A percentile compares a stretch with the other conserved stretches of the same genome.
Evolutionary conservation across 2,329 filamentous ascomycete genomes (phyloP).

Genomic region (Fusarium continuum): DNA sequence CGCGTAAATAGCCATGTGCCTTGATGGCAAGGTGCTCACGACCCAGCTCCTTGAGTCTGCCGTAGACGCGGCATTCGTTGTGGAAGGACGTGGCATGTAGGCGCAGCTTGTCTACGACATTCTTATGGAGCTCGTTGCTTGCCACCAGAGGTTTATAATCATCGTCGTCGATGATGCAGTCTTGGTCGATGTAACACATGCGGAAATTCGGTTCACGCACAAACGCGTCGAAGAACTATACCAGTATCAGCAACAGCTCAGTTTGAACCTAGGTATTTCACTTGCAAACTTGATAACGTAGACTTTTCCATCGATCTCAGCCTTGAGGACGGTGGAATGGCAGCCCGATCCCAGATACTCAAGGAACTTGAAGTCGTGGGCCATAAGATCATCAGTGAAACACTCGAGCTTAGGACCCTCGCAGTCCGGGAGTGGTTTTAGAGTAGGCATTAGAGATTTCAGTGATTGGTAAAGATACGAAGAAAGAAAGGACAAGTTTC

Average conservation of each 20-base stretch:
- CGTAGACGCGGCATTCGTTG: constrained; percentile 23
- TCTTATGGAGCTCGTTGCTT: neutral
- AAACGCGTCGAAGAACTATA: neutral
- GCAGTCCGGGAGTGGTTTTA: neutral
- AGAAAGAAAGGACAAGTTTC: neutral
- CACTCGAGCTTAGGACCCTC: constrained; percentile 13
- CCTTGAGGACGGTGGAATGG: neutral
- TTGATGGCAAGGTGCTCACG: constrained; percentile 8
- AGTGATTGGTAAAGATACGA: neutral
- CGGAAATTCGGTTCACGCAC: neutral
- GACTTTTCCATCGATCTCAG: neutral
- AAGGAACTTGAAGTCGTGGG: neutral
- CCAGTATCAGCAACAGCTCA: neutral
- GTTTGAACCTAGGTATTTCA: rapidly evolving
- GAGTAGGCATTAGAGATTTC: neutral
- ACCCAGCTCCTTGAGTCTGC: constrained; percentile 12
- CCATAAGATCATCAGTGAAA: constrained; percentile 9
- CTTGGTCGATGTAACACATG: neutral
- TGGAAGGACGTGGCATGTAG: constrained; percentile 5
- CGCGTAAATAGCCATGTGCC: constrained; percentile 5
- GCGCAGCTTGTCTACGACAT: neutral
- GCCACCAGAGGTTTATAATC: neutral
- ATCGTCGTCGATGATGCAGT: neutral
- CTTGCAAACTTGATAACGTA: constrained; percentile 16
- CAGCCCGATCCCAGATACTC: rapidly evolving